Evolutionary conservation across 2,329 filamentous ascomycete genomes (phyloP), one percentile per base, ranked within the genome.

Genomic region (Aspergillus unguis): DNA sequence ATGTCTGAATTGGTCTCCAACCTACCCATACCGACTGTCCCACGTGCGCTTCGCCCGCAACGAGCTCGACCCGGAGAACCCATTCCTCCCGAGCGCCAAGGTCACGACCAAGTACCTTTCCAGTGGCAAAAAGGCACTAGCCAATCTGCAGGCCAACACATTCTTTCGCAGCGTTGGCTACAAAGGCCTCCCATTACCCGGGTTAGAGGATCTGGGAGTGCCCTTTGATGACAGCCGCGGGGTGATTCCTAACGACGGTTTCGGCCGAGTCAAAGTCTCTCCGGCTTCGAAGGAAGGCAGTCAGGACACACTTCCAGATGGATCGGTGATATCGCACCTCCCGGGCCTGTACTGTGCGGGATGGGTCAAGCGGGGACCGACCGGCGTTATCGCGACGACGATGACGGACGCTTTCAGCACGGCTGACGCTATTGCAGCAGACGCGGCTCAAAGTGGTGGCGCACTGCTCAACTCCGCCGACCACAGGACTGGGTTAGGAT

Each of bases 131-230:
- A 74, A 62, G 2, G 70, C 70, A 3, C 64, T 73, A 2, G 53
- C 80, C 2, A 68, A 78, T 3, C 61, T 95, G 4, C 77, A 83
- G 0, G 85, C 90, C 0, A 80, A 85, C 5, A 67, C 92, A 3
- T 91, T 90, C 11, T 96, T 99, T 73, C 85, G 91, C 17, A 95
- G 90, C n/a, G 92, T 99, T 40, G 94, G 94, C 5, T 99, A 99
- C 75, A 90, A 90, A 62, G 92, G 91, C 0, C 80, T 86, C 31
- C 78, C 90, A 0, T 75, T 99, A 0, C 80, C 84, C 0, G 92
- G 90, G 0, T 86, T 97, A 58, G 71, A 70, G 6, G 82, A 87
- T 4, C 74, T 92, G 0, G 86, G 85, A 2, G 84, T 96, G 40
- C 83, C 85, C 6, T 99, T 99, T 65, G 85, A 97, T 66, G 71